Evolutionary conservation across 176 grass and related monocot genomes (phyloP).

Genomic region (Avena insularis): DNA sequence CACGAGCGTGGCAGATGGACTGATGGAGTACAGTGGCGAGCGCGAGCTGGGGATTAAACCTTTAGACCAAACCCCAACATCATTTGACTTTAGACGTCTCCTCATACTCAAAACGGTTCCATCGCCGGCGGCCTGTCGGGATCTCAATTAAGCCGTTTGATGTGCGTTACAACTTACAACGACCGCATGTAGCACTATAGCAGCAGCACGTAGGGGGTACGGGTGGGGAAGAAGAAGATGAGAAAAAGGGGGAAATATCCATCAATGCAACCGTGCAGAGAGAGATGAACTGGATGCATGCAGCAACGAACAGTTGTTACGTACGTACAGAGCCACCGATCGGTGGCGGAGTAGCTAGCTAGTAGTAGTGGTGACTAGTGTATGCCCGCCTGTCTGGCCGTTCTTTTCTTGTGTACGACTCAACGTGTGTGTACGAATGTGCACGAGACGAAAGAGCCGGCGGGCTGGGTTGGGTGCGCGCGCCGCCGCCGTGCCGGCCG

Average conservation of each 20-base stretch:
- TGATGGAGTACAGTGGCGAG: background rate
- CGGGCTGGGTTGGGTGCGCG: background rate
- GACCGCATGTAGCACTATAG: background rate
- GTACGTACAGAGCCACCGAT: background rate
- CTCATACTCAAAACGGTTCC: background rate
- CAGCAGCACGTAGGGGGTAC: background rate
- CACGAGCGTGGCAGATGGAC: background rate
- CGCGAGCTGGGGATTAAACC: background rate
- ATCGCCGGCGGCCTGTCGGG: background rate
- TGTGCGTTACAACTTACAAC: background rate
- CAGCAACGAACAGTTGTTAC: slow-evolving; percentile 16
- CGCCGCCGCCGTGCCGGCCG: background rate
- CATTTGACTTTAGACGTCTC: background rate
- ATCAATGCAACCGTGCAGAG: slow-evolving; percentile 13
- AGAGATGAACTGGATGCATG: slow-evolving; percentile 18
- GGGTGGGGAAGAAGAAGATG: background rate
- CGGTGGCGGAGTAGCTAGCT: background rate
- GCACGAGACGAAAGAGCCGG: background rate
- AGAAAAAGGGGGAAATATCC: background rate
- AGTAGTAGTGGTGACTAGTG: background rate
- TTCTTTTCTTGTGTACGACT: background rate
- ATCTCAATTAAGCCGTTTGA: background rate
- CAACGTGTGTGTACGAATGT: slow-evolving; percentile 19
- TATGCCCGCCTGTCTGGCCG: background rate
- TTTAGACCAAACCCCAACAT: background rate